phyloP scores from a whole-genome alignment of 257 asterid genomes.

The Datura wrightii region DNA sequence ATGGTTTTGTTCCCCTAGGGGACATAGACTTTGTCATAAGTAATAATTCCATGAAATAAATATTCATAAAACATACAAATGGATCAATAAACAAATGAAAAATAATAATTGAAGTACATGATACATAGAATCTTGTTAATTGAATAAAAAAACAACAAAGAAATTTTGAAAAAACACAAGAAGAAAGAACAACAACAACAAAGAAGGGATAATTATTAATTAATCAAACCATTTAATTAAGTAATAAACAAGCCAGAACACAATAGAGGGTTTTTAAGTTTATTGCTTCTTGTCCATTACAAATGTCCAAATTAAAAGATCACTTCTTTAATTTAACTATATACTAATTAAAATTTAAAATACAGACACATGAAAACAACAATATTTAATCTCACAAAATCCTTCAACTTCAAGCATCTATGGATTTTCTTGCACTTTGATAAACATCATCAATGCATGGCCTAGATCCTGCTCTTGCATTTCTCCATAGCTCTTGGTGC shows the following conservation, averaged over 20 bases:
- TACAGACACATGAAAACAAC: constrained; percentile 55
- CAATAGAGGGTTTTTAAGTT: constrained; percentile 43
- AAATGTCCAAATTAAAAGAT: constrained; percentile 41
- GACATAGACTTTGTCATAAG: constrained; percentile 45
- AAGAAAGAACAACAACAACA: constrained; percentile 37
- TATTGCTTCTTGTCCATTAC: constrained; percentile 72
- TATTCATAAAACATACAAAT: constrained; percentile 23
- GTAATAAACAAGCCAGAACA: constrained; percentile 59
- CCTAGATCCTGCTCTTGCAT: constrained; percentile 68
- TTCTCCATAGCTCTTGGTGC: constrained; percentile 92
- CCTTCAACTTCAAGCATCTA: too few species aligned
- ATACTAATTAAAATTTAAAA: constrained; percentile 41
- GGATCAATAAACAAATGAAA: constrained; percentile 23
- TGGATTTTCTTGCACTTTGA: too few species aligned
- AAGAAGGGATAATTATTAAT: constrained; percentile 29
- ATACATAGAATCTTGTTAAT: constrained; percentile 52
- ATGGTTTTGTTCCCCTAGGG: constrained; percentile 67
- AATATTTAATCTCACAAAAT: constrained; percentile 27
- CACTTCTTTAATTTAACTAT: constrained; percentile 31
- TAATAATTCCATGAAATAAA: constrained; percentile 39
- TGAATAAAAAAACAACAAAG: constrained; percentile 5
- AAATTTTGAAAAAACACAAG: constrained; percentile 44
- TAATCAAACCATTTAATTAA: constrained; percentile 48
- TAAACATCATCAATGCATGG: not conserved
- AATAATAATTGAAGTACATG: constrained; percentile 42